A percentile compares a stretch with the other conserved stretches of the same genome.
Evolutionary conservation across 306 rosid genomes (phyloP).

Genomic region (Quercus ilex): DNA sequence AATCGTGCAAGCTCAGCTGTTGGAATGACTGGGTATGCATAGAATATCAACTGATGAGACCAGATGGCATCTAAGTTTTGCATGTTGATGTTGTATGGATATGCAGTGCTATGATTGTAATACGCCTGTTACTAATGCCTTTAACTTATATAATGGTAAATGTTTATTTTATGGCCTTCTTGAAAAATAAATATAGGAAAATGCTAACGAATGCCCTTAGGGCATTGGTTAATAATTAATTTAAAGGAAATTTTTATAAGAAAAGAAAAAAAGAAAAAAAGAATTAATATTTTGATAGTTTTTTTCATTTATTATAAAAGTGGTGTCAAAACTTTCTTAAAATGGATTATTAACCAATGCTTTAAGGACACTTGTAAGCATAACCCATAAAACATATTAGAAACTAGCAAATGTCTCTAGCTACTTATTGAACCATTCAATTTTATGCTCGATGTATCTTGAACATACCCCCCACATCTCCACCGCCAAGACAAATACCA

Average conservation of each 20-base stretch:
- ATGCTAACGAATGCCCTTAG: rapidly evolving
- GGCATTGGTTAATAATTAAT: too few species aligned
- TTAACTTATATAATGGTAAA: slow-evolving; percentile 9
- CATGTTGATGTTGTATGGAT: slow-evolving; percentile 13
- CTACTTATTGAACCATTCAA: too few species aligned
- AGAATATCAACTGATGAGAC: slow-evolving; percentile 12
- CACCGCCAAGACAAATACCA: too few species aligned
- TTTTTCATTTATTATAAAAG: too few species aligned
- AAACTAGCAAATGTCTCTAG: background rate
- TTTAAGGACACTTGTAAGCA: too few species aligned
- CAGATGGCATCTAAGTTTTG: slow-evolving; percentile 29
- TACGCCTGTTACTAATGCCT: slow-evolving; percentile 4
- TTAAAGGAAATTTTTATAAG: too few species aligned
- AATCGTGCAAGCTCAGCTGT: slow-evolving; percentile 68
- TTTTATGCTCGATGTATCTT: too few species aligned
- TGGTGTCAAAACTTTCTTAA: too few species aligned
- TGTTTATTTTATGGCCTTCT: slow-evolving; percentile 15
- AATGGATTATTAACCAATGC: too few species aligned
- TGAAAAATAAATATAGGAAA: background rate
- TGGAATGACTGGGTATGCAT: slow-evolving; percentile 83
- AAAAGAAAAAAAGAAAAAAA: too few species aligned
- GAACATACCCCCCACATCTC: too few species aligned
- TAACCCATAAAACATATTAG: background rate
- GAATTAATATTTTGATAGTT: too few species aligned
- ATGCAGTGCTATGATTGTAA: slow-evolving; percentile 20